Percentiles rank a stretch among this genome's conserved stretches.
Conservation (phyloP, 2,329 filamentous ascomycete species). For the Fusarium lyarnte region DNA sequence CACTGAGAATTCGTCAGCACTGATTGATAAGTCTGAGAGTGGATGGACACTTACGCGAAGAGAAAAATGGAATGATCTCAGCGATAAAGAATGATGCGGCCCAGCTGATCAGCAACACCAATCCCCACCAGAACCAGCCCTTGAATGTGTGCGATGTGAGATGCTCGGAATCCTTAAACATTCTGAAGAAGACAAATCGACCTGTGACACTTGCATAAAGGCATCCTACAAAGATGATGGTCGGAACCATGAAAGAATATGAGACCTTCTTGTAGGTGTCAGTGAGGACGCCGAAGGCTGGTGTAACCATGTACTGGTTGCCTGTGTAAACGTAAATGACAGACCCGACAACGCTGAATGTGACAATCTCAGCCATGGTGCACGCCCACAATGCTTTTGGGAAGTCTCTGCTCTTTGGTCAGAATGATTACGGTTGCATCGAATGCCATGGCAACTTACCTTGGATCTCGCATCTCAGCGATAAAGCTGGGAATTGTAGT, state of each 20-base stretch:
- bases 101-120: conserved; percentile 77
- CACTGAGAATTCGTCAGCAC: conserved; percentile 50
- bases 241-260: conserved; percentile 95
- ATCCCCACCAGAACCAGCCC: conserved; percentile 82
- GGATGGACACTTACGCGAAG: conserved; percentile 62
- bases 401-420: conserved; percentile 69
- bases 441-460: conserved; percentile 43
- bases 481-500: conserved; percentile 95
- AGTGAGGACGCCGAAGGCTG: conserved; percentile 85
- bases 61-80: conserved; percentile 93
- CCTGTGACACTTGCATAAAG: conserved; percentile 89
- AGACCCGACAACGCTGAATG: conserved; percentile 83
- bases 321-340: conserved; percentile 87
- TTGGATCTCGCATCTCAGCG: conserved; percentile 82
- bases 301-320: conserved; percentile 86
- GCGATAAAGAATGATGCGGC: conserved; percentile 86
- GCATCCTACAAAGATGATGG: conserved; percentile 89
- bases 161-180: conserved; percentile 82
- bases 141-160: conserved; percentile 80
- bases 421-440: rapidly evolving
- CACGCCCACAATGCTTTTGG: conserved; percentile 91
- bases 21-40: rapidly evolving
- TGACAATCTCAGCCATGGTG: conserved; percentile 84
- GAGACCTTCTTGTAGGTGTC: conserved; percentile 85
- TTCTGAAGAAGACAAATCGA: conserved; percentile 88